A percentile compares a stretch with the other conserved stretches of the same genome.
phyloP scores from a whole-genome alignment of 768 basidiomycete genomes.

The Auricularia heimuer region DNA sequence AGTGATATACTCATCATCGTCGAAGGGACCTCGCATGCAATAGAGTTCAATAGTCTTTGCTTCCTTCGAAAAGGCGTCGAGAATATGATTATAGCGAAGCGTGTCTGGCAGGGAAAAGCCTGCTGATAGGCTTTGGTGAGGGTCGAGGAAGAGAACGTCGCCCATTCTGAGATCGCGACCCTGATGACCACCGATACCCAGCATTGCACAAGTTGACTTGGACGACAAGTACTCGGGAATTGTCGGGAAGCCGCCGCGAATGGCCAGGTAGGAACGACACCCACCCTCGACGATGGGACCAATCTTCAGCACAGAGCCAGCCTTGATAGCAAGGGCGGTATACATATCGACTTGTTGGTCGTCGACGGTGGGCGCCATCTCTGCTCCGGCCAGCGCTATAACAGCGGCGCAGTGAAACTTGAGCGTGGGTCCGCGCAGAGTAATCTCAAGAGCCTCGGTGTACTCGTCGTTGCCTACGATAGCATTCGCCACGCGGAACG shows the following conservation, averaged over 20 bases:
- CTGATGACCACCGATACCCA: conserved; percentile 33
- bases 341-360: conserved; percentile 34
- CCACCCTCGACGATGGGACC: conserved; percentile 28
- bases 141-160: conserved; percentile 37
- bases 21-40: conserved; percentile 45
- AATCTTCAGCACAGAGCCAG: conserved; percentile 34
- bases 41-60: conserved; percentile 35
- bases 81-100: conserved; percentile 7
- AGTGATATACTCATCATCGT: conserved; percentile 45
- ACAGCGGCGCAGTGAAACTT: conserved; percentile 41
- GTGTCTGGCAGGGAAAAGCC: not conserved
- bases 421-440: conserved; percentile 34
- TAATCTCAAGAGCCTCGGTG: conserved; percentile 48
- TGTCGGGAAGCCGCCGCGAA: conserved; percentile 51
- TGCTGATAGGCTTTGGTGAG: conserved; percentile 12
- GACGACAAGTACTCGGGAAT: conserved; percentile 49
- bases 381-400: conserved; percentile 47
- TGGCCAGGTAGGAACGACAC: conserved; percentile 44
- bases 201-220: conserved; percentile 54
- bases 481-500: conserved; percentile 47
- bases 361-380: conserved; percentile 33
- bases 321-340: conserved; percentile 37
- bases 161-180: conserved; percentile 42
- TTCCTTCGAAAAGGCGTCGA: conserved; percentile 13
- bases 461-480: conserved; percentile 43